Evolutionary conservation across 164 flowering plant species (phyloP).

Genomic region (Paratinospora sagittata): DNA sequence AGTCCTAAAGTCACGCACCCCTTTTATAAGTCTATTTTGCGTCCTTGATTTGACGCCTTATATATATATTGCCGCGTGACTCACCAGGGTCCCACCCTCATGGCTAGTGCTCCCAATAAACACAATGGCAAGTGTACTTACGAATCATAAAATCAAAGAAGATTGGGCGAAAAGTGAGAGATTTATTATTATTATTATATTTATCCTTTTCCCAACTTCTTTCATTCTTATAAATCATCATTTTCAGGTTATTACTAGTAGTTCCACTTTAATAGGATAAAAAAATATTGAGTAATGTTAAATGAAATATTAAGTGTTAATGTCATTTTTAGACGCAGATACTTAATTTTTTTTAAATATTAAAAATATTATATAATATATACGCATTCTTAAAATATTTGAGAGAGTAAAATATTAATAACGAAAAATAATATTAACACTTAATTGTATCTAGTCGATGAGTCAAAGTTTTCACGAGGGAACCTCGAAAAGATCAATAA

Average conservation of each 20-base stretch:
- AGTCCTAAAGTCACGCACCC: neutral
- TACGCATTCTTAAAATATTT: too few relatives aligned
- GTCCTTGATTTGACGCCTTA: neutral
- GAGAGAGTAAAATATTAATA: too few relatives aligned
- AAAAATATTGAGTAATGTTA: too few relatives aligned
- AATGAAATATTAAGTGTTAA: too few relatives aligned
- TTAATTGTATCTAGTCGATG: neutral
- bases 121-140: neutral
- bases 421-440: neutral
- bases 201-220: neutral
- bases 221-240: neutral
- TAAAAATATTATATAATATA: too few relatives aligned
- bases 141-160: neutral
- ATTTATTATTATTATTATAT: neutral
- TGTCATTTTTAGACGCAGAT: too few relatives aligned
- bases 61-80: neutral
- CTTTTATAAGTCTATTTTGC: too few relatives aligned
- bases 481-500: neutral
- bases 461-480: neutral
- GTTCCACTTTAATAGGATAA: too few relatives aligned
- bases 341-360: too few relatives aligned
- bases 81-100: neutral
- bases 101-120: neutral
- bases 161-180: conserved; percentile 5
- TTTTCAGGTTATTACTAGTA: neutral